Base-by-base conservation (phyloP, 2,329 filamentous ascomycete species). In the Esteya vermicola region DNA sequence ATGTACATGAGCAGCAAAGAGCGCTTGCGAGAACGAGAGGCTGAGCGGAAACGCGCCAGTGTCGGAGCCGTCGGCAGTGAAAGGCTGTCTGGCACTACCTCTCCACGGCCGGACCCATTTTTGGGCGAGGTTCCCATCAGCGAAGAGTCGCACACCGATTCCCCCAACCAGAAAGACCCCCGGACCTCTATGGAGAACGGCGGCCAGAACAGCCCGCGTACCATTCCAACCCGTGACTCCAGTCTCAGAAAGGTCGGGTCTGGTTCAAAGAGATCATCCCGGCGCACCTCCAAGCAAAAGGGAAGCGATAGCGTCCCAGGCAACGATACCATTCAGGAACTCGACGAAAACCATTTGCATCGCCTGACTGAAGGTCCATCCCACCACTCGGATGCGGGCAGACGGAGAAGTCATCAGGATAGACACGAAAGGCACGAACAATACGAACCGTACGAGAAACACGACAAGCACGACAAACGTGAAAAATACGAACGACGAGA, bases 1-100 rank as follows among this genome's bases (percentile, higher is more conserved):
- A 76, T 78, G 70, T 82, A 83, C 51, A 83, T 81, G 77, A 77
- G 70, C 59, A 84, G 80, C 34, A 78, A 72, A 52, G 80, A 85
- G 54, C 67, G 68, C 23, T 59, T 84, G 34, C 67, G 71, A 34
- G 73, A 76, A 38, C 75, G 68, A 47, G 77, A 81, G 46, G 59
- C 60, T 4, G 76, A 81, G 46, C 70, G 70, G 48, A 79, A 72
- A 50, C 67, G 75, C 31, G 51, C 60, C n/a, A 67, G 59, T 48
- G 48, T 61, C 44, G 60, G 61, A 36, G 50, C 59, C 28, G 53
- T 57, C 20, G 61, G 58, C 36, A 58, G 58, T 33, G 61, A 56
- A 27, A 56, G 56, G 33, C 52, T 49, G 25, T 47, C 43, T 31
- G 55, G 52, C 18, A 50, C 54, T 21, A 47, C 48, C 10, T 51